Conservation (phyloP, 805 yeast species). For the Sporopachydermia quercuum region DNA sequence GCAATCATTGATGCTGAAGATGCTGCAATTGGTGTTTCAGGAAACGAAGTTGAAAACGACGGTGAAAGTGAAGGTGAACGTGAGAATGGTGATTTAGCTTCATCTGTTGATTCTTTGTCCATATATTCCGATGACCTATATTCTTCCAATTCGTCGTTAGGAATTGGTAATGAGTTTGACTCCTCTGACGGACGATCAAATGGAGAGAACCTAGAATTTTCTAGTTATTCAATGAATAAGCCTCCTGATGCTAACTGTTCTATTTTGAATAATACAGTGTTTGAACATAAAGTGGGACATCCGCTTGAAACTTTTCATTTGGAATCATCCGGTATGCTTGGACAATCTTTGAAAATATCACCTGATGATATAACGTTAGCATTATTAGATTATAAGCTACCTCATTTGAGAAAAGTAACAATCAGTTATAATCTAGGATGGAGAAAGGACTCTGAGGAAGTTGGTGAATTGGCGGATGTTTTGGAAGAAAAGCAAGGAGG, state of each 20-base stretch:
- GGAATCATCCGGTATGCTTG: constrained; percentile 73
- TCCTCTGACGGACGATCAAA: not conserved
- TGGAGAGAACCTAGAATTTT: not conserved
- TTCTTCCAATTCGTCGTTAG: not conserved
- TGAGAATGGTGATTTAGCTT: constrained; percentile 18
- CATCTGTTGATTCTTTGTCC: not conserved
- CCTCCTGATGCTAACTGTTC: not conserved
- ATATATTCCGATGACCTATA: not conserved
- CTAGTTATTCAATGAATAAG: not conserved
- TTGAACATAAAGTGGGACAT: constrained; percentile 12
- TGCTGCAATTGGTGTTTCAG: constrained; percentile 5
- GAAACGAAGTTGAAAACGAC: constrained; percentile 9
- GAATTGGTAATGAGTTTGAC: no score
- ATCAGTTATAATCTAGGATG: constrained; percentile 76
- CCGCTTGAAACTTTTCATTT: constrained; percentile 52
- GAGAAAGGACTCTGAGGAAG: constrained; percentile 41
- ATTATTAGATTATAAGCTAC: constrained; percentile 61
- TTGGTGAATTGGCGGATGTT: constrained; percentile 47
- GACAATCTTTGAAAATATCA: constrained; percentile 67
- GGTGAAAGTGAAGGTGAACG: constrained; percentile 20
- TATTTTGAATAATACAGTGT: no score
- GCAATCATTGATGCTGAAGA: constrained; percentile 12
- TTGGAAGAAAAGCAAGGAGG: constrained; percentile 70
- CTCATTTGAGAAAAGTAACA: constrained; percentile 44
- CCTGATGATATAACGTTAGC: constrained; percentile 87